Evolutionary conservation across 345 rosid genomes (phyloP), one percentile per base, ranked within the genome.

Genomic region (Sisymbrium irio): DNA sequence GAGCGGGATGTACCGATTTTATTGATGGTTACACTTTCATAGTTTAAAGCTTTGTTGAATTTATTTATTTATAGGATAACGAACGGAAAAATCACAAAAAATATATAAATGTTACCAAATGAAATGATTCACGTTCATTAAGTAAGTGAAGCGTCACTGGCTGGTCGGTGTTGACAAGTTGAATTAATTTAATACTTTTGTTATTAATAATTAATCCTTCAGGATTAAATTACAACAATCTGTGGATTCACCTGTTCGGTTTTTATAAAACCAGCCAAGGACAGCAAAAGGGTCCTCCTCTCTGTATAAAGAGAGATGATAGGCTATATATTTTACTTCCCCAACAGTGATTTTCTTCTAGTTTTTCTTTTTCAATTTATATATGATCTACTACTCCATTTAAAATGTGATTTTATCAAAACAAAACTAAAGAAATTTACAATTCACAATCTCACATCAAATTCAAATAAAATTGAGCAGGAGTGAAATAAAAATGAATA

Each of bases 161-260:
- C 45, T 68, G 53, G 62, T 68, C 72, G 39, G 72, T 51, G 17
- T 22, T 67, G 62, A 67, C 62, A 54, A 30, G 53, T 68, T 40
- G 62, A 15, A 40, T 67, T 37, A 37, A 37, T 39, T 36, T 53
- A 27, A 25, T 22, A 13, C n/a, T 22, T 36, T 66, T 1, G 6
- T 53, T 13, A 33, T 50, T 17, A 25, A 51, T 37, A 7, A 47
- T 3, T 5, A 51, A 67, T 25, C 22, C 10, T n/a, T 25, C 4
- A 9, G 20, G 25, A 32, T 15, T 15, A 37, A 53, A 67, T 53
- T 19, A 67, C 14, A 4, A 8, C 10, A 68, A 68, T 37, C 63
- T 42, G 54, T 68, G 73, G 73, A 69, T 69, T 68, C 36, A 15
- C 7, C 30, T 28, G 11, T 39, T 19, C 41, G 64, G 73, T 41